phyloP scores from a whole-genome alignment of 2,329 filamentous ascomycete species.

The Phoma herbarum region DNA sequence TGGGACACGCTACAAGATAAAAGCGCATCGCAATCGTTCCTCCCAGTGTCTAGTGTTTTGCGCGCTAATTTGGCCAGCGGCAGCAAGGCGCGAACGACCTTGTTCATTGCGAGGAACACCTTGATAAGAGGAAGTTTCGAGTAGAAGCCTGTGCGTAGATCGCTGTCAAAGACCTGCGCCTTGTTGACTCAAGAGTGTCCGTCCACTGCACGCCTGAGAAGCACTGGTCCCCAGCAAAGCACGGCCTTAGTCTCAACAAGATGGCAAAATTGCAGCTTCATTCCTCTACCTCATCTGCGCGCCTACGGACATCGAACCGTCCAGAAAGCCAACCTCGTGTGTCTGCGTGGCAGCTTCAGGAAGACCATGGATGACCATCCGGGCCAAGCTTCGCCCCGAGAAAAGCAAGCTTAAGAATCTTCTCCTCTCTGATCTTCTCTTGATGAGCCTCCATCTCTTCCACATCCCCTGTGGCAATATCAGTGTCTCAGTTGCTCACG shows the following conservation, averaged over 20 bases:
- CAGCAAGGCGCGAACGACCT: background rate
- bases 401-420: constrained; percentile 38
- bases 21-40: constrained; percentile 4
- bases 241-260: background rate
- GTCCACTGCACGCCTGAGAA: background rate
- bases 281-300: background rate
- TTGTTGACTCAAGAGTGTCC: background rate
- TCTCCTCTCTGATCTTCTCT: constrained; percentile 41
- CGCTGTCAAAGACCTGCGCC: background rate
- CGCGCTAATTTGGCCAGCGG: background rate
- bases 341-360: background rate
- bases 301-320: background rate
- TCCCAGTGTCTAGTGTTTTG: background rate
- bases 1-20: background rate
- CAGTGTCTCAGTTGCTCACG: background rate
- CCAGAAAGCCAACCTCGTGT: background rate
- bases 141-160: background rate
- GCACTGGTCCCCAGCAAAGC: background rate
- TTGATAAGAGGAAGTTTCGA: background rate
- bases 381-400: constrained; percentile 29
- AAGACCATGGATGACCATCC: constrained; percentile 29
- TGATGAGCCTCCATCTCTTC: constrained; percentile 39
- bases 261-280: background rate
- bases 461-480: constrained; percentile 35
- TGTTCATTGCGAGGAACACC: background rate